Evolutionary conservation across 768 basidiomycete species (phyloP), one percentile per base, ranked within the genome.

Genomic region (Tremella mesenterica): DNA sequence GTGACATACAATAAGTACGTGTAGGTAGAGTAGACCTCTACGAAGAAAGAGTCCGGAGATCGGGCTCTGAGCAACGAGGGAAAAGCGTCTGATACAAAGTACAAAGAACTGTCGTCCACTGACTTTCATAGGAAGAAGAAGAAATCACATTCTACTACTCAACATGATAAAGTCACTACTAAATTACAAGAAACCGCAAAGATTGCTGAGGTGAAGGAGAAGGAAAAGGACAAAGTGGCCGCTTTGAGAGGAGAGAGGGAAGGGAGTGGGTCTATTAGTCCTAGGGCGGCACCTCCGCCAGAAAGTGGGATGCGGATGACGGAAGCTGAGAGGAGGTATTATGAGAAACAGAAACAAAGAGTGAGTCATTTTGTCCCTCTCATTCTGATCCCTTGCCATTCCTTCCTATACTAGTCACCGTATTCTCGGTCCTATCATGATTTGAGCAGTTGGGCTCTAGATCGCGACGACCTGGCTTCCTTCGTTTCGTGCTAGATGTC

Each of bases 101-200:
- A 43, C n/a, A 6, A 26, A 26, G 3, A 25, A 41, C n/a, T 16
- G 29, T 30, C 6, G 39, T 44, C n/a, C 13, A n/a, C 38, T 47
- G 28, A n/a, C 29, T 33, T 2, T 21, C 60, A 61, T 64, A 73
- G 71, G 63, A 73, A 68, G 66, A 73, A 73, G 64, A 69, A 65
- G 50, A 69, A 66, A 38, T 67, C 69, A 1, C 58, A 64, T 43
- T 63, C 64, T 2, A 50, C 63, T 0, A 48, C 58, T n/a, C 66
- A 70, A 2, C 58, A 64, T 20, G 50, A 52, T 3, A 57, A 56
- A 33, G 57, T 54, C 23, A 59, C 50, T 21, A 29, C 51, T 0
- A 60, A 64, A 13, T 52, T 68, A 28, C 28, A 45, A 0, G n/a
- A n/a, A n/a, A n/a, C n/a, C n/a, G n/a, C n/a, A n/a, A n/a, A n/a